Evolutionary conservation across 2,329 filamentous ascomycete species (phyloP).

Genomic region (Dothideomycetes sp.): DNA sequence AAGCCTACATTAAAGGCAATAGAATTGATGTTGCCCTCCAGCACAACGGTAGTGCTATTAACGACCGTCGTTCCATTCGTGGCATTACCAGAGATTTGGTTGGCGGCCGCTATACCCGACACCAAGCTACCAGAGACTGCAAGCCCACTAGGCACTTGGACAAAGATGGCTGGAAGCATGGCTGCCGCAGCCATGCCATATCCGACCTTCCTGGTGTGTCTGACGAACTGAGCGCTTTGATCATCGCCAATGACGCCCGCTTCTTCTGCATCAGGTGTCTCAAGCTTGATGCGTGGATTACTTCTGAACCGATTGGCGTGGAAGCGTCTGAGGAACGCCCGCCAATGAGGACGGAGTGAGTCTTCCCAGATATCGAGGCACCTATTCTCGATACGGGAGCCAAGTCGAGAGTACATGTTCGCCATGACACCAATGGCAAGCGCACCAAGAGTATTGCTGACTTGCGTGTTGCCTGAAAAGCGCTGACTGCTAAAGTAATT

Average conservation of each 20-base stretch:
- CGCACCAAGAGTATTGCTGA: constrained; percentile 68
- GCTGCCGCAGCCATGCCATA: constrained; percentile 75
- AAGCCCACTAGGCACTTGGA: constrained; percentile 50
- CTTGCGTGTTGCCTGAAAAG: constrained; percentile 60
- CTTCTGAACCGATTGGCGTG: constrained; percentile 19
- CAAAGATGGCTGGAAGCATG: constrained; percentile 78
- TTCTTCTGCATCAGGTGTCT: constrained; percentile 13
- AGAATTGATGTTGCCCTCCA: constrained; percentile 23
- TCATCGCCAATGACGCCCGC: constrained; percentile 7
- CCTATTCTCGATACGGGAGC: constrained; percentile 46
- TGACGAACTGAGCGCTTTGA: constrained; percentile 19
- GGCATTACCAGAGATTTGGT: constrained; percentile 38
- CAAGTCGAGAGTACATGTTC: constrained; percentile 66
- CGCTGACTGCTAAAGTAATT: constrained; percentile 60
- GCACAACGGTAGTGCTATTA: constrained; percentile 22
- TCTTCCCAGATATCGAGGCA: constrained; percentile 44
- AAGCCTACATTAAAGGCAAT: constrained; percentile 38
- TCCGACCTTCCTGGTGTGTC: constrained; percentile 38
- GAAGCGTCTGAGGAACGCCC: constrained; percentile 14
- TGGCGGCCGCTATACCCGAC: constrained; percentile 44
- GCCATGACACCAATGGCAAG: constrained; percentile 66
- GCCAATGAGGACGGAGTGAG: constrained; percentile 29
- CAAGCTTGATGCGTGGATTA: constrained; percentile 14
- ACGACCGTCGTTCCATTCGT: constrained; percentile 34
- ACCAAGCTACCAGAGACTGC: constrained; percentile 48